Evolutionary conservation across 2,329 filamentous ascomycete genomes (phyloP).

Genomic region (Mycosphaerella sp.): DNA sequence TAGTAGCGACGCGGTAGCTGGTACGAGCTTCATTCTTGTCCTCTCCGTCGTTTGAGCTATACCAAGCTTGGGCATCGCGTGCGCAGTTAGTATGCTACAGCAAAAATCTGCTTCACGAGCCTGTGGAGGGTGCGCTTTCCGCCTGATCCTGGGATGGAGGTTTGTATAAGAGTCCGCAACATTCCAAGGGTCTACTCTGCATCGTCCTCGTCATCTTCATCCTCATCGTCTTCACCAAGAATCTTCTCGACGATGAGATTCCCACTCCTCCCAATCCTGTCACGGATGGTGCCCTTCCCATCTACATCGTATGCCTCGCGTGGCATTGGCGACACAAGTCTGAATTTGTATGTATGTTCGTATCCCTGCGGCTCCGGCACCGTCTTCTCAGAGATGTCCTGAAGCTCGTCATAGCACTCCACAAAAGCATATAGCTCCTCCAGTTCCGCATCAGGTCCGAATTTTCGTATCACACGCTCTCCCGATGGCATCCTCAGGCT

Average conservation of each 20-base stretch:
- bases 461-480: slow-evolving; percentile 70
- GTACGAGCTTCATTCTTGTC: too few species aligned
- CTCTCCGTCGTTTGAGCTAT: too few species aligned
- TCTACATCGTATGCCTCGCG: slow-evolving; percentile 70
- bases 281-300: slow-evolving; percentile 57
- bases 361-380: slow-evolving; percentile 56
- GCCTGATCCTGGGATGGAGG: too few species aligned
- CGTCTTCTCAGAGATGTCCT: slow-evolving; percentile 35
- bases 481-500: slow-evolving; percentile 57
- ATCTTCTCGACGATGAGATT: slow-evolving; percentile 82
- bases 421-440: slow-evolving; percentile 96
- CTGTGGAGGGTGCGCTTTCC: too few species aligned
- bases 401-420: slow-evolving; percentile 71
- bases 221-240: slow-evolving; percentile 50
- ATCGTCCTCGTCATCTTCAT: slow-evolving; percentile 37
- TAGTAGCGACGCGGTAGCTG: too few species aligned
- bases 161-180: background rate
- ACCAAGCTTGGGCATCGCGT: too few species aligned
- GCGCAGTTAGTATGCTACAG: too few species aligned
- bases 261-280: slow-evolving; percentile 72
- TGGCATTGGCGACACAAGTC: slow-evolving; percentile 78
- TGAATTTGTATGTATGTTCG: slow-evolving; percentile 76
- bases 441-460: slow-evolving; percentile 60
- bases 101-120: too few species aligned
- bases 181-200: background rate